Evolutionary conservation across 352 stramenopile genomes (phyloP).

Genomic region (Pythium insidiosum): DNA sequence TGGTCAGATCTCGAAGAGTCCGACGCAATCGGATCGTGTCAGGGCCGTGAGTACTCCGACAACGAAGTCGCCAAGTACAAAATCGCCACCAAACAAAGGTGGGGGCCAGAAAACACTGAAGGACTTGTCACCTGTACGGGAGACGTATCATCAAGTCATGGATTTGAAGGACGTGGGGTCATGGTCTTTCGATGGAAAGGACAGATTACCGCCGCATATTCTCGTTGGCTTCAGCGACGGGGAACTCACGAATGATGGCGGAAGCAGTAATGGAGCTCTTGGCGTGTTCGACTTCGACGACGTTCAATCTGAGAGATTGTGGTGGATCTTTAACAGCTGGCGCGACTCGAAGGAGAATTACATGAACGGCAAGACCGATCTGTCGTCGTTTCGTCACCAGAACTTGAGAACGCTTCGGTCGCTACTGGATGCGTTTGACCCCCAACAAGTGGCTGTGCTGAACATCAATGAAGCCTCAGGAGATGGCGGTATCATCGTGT

Average conservation of each 20-base stretch:
- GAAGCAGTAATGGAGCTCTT: slow-evolving; percentile 20
- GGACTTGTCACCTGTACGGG: slow-evolving; percentile 17
- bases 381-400: slow-evolving; percentile 46
- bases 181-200: too few relatives aligned
- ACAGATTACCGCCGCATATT: too few relatives aligned
- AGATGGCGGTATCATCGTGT: slow-evolving; percentile 45
- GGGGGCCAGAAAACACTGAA: too few relatives aligned
- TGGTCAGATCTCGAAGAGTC: slow-evolving; percentile 1
- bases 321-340: slow-evolving; percentile 81
- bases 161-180: slow-evolving; percentile 50
- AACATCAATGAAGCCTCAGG: slow-evolving; percentile 28
- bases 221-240: slow-evolving; percentile 1
- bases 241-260: slow-evolving; percentile 4
- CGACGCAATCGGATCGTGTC: neutral
- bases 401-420: slow-evolving; percentile 67
- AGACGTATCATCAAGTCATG: slow-evolving; percentile 33
- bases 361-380: slow-evolving; percentile 61
- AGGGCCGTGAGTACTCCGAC: too few relatives aligned
- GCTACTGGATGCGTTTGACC: slow-evolving; percentile 68
- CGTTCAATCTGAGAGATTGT: slow-evolving; percentile 71
- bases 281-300: slow-evolving; percentile 76
- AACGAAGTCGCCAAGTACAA: too few relatives aligned
- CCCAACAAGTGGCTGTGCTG: slow-evolving; percentile 70
- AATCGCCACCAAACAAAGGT: too few relatives aligned
- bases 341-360: slow-evolving; percentile 57